These are phyloP conservation scores for Taphrina sp. DNA, from an alignment of 1,139 yeast genomes.

Conservation along the genomic window DNA sequence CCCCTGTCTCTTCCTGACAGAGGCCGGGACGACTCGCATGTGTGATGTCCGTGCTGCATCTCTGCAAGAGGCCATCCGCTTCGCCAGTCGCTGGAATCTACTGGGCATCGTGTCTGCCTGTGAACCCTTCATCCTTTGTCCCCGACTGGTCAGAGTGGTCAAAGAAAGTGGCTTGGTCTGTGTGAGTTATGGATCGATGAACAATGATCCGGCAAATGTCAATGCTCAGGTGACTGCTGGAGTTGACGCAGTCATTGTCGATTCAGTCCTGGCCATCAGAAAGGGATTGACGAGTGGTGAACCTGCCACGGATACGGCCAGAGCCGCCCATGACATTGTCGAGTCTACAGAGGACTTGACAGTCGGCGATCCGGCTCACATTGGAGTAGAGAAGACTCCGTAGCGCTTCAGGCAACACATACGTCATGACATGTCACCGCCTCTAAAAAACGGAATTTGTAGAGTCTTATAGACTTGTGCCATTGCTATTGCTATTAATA, in stretches of 20 bases:
- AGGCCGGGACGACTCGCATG: constrained; percentile 77
- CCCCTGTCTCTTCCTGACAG: constrained; percentile 75
- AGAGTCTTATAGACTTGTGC: too few species aligned
- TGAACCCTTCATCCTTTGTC: constrained; percentile 76
- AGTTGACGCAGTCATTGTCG: constrained; percentile 96
- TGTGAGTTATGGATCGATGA: constrained; percentile 83
- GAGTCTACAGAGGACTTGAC: too few species aligned
- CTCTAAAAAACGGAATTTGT: too few species aligned
- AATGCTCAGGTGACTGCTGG: constrained; percentile 88
- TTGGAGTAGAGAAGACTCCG: too few species aligned
- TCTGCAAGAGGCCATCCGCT: constrained; percentile 85
- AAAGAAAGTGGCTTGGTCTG: constrained; percentile 90
- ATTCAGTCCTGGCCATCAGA: constrained; percentile 60
- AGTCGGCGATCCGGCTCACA: too few species aligned
- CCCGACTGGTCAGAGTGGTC: constrained; percentile 67
- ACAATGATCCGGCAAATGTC: constrained; percentile 83
- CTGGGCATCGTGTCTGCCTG: constrained; percentile 93
- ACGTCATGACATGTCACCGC: too few species aligned
- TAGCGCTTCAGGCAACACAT: too few species aligned
- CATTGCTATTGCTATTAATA: too few species aligned
- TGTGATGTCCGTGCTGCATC: constrained; percentile 87
- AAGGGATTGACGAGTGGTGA: constrained; percentile 23
- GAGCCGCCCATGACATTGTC: too few species aligned
- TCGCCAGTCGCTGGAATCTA: constrained; percentile 87
- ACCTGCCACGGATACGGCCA: too few species aligned